Conservation (phyloP, 1,284 basidiomycete species). For the Puccinia polysora region DNA sequence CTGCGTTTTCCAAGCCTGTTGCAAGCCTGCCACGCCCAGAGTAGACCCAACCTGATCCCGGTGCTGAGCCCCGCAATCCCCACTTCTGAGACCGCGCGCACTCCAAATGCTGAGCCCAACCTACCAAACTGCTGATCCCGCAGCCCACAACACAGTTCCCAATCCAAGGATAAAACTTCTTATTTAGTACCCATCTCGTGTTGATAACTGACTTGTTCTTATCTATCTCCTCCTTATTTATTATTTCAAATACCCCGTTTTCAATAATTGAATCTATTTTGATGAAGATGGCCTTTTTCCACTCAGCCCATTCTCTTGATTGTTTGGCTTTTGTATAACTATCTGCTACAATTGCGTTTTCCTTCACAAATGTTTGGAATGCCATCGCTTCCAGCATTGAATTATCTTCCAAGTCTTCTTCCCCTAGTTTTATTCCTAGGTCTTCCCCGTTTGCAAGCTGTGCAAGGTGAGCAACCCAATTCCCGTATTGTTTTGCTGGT, state of each 20-base stretch:
- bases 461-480: neutral
- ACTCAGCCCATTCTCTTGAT: neutral
- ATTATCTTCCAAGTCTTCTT: neutral
- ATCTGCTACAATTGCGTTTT: neutral
- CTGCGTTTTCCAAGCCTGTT: too few relatives aligned
- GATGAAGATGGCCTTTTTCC: neutral
- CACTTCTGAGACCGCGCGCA: too few relatives aligned
- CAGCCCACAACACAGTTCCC: too few relatives aligned
- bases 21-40: too few relatives aligned
- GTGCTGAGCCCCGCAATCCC: too few relatives aligned
- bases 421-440: neutral
- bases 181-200: slow-evolving; percentile 6
- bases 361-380: neutral
- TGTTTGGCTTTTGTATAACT: neutral
- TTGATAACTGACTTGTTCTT: neutral
- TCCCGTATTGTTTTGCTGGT: neutral
- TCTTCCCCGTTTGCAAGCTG: neutral
- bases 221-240: neutral
- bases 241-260: neutral
- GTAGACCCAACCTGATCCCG: too few relatives aligned
- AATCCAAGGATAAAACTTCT: slow-evolving; percentile 14
- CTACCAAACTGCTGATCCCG: too few relatives aligned
- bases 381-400: neutral
- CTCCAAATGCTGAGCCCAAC: too few relatives aligned
- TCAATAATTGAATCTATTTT: slow-evolving; percentile 15